Base-by-base conservation (phyloP, 2,329 filamentous ascomycete genomes). In the Monilinia aucupariae region DNA sequence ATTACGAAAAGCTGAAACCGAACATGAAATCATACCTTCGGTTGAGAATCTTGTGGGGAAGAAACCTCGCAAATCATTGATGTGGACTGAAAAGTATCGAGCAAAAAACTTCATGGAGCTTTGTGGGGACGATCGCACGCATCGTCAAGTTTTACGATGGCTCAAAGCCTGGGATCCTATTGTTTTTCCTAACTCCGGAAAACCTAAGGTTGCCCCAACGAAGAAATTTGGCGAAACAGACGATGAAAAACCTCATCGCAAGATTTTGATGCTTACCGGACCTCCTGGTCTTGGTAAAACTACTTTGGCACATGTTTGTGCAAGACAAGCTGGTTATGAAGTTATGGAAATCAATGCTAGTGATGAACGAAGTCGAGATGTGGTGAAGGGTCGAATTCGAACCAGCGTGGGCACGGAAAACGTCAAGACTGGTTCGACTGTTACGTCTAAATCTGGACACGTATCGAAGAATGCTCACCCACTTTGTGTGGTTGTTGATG, bases 11-110 rank as follows among this genome's bases (percentile, higher is more conserved):
- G 71, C 75, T 0, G 81, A 78, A 64, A 78, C 76, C 49, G 65
- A 68, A 2, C 68, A 73, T 41, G 69, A 72, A 43, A 59, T 74
- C 13, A 59, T 76, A 30, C 75, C 76, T n/a, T 76, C 78, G 0
- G 69, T 79, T 6, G 80, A 82, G 66, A 68, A 73, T 4, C 61
- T 69, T 12, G 34, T 32, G 10, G 69, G 67, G 49, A 41, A 65
- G 17, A 72, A 71, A 66, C 25, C 74, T 71, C 63, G 68, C 20
- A 70, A 63, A 66, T 82, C 85, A 0, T 75, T 91, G 39, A 79
- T 99, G 73, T 99, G 94, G 94, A 96, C 93, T 0, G 94, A 99
- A 74, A 99, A 99, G 74, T 99, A 99, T 73, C 87, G 94, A 43
- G 94, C 94, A 34, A 85, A 86, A 65, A 93, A 87, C 70, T 99